Base-by-base conservation (phyloP, 2,329 filamentous ascomycete genomes). In the Botrytis hyacinthi region DNA sequence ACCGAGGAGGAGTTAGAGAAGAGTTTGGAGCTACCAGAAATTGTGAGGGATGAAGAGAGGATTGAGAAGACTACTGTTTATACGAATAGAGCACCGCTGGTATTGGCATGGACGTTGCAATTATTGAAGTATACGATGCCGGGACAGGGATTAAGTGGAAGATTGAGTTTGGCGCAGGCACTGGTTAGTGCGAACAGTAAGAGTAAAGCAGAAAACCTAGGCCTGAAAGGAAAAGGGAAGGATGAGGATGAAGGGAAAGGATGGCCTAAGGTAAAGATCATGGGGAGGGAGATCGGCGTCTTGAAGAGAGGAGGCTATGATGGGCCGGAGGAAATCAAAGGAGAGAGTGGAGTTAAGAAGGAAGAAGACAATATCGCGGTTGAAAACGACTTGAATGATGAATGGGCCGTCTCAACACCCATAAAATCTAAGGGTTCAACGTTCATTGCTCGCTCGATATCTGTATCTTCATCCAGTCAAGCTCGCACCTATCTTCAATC, bases 151-250 rank as follows among this genome's bases (percentile, higher is more conserved):
- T 85, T 91, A 4, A 96, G 93, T n/a, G 95, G 93, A 80, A 87
- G 93, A 65, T 84, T 97, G 32, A 97, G 93, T 80, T 84, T 97
- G 32, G 93, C 91, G 0, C 94, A 97, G 81, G 93, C 93, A 0
- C 90, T 96, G 1, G 92, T 97, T 26, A 95, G 93, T 80, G 90
- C 90, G 42, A 96, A 95, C 80, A 94, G 92, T 74, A 88, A 91
- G 0, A 87, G 93, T 71, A 90, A 94, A 70, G 84, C 85, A 76
- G 54, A 73, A 74, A 75, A 44, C 74, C 73, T 74, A 71, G 72
- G 40, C 62, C 70, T 60, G 42, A 63, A 37, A 68, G 71, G 44
- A 40, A 73, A 42, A 68, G 69, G n/a, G 44, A 74, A 71, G 26
- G 70, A 51, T 35, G 66, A 70, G 66, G 63, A 32, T 68, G 70